These are phyloP conservation scores for Anisodus tanguticus DNA, from an alignment of 257 asterid species.

Conservation along the genomic window DNA sequence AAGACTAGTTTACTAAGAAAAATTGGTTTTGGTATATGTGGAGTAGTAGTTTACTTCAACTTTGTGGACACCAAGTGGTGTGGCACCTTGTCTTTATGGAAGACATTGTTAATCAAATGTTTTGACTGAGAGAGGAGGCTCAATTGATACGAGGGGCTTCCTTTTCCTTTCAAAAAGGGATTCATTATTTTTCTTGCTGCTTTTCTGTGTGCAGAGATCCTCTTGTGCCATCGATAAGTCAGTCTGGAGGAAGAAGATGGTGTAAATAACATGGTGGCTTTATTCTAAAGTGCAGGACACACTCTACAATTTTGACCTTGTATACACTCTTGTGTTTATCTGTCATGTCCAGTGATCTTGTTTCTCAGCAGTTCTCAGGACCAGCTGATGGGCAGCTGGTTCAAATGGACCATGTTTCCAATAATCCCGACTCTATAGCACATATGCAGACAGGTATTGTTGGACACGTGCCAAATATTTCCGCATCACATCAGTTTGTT, in stretches of 20 bases:
- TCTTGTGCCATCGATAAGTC: not conserved
- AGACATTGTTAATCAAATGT: no score
- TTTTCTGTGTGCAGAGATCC: slow-evolving; percentile 26
- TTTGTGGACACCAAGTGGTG: not conserved
- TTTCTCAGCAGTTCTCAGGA: slow-evolving; percentile 51
- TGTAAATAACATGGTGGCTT: not conserved
- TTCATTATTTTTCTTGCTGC: not conserved
- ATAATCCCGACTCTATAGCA: slow-evolving; percentile 48
- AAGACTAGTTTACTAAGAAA: not conserved
- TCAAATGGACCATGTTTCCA: slow-evolving; percentile 35
- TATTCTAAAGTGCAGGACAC: no score
- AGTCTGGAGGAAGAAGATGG: slow-evolving; percentile 15
- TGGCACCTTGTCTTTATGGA: not conserved
- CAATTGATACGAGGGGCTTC: not conserved
- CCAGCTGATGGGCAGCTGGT: slow-evolving; percentile 44
- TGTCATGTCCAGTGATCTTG: slow-evolving; percentile 56
- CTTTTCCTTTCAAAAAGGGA: not conserved
- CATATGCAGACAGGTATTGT: slow-evolving; percentile 51
- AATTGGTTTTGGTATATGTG: not conserved
- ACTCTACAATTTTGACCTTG: not conserved
- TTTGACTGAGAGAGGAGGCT: no score
- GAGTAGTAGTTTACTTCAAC: not conserved
- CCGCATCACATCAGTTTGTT: slow-evolving; percentile 33
- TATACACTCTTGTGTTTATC: slow-evolving; percentile 30
- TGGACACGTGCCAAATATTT: slow-evolving; percentile 44